Evolutionary conservation across 805 yeast genomes (phyloP), one percentile per base, ranked within the genome.

Genomic region (Saccharomycopsis javanensis): DNA sequence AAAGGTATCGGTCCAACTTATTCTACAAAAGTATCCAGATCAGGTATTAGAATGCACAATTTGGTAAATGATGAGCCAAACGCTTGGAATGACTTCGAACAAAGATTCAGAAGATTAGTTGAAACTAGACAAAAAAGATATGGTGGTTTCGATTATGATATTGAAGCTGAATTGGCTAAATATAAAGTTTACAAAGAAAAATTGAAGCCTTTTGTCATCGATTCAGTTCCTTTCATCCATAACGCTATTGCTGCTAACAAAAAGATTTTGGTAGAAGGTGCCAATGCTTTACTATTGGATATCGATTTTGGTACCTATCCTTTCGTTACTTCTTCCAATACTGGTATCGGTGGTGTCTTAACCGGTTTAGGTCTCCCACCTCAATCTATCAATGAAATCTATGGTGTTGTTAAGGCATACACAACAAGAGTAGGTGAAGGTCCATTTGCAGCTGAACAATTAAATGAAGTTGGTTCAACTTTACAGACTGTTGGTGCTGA

Each of bases 361-460:
- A 94, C 99, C 42, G 99, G 99, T 61, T 80, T 94, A 63, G 99
- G 98, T 64, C 72, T 94, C 60, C 97, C 98, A n/a, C 99, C 99
- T 64, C 80, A 77, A 63, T 74, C 83, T 61, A 85, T 94, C 66
- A 79, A 77, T 55, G 85, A 89, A 70, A 77, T 90, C 50, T 89
- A 85, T 70, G 99, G 99, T 72, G 99, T 94, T 27, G 98, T 92
- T 51, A 94, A 94, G 77, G 98, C 98, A 46, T 94, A 94, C 75
- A 94, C 99, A 51, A 94, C 99, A 37, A 84, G 99, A 74, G 99
- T 94, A 57, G 99, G 99, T 66, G 98, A 91, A 69, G 99, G 99
- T 63, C 99, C 99, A 33, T 94, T 94, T 86, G 97, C 99, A 61
- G 85, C 98, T 57, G 99, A 94, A 74, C 98, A 91, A 71, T 79